A percentile compares a stretch with the other conserved stretches of the same genome.
Conservation (phyloP, 2,329 filamentous ascomycete genomes). For the Microcyclosporella mali region DNA sequence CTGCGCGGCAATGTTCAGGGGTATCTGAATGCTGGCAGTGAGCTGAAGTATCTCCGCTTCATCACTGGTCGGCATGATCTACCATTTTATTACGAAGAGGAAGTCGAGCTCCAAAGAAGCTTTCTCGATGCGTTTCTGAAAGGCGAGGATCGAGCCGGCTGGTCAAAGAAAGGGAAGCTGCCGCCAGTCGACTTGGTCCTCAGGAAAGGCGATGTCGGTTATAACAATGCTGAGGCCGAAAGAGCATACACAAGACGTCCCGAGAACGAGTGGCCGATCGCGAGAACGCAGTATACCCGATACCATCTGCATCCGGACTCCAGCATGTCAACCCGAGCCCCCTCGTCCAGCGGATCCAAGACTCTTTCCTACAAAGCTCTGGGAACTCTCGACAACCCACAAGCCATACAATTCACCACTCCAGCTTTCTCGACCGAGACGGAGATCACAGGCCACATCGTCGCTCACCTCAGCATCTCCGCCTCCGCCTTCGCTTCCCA, state of each 20-base stretch:
- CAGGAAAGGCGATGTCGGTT: constrained; percentile 60
- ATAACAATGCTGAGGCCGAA: constrained; percentile 58
- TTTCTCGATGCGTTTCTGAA: constrained; percentile 69
- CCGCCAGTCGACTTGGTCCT: constrained; percentile 56
- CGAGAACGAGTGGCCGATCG: constrained; percentile 62
- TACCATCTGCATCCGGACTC: constrained; percentile 52
- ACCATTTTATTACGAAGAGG: constrained; percentile 65
- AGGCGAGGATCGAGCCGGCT: constrained; percentile 57
- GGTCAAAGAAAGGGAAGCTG: constrained; percentile 52
- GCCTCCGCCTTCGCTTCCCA: constrained; percentile 11
- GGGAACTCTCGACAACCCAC: constrained; percentile 47
- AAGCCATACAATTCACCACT: constrained; percentile 54
- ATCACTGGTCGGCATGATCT: constrained; percentile 66
- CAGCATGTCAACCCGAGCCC: constrained; percentile 28
- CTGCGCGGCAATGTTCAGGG: constrained; percentile 64
- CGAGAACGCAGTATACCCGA: constrained; percentile 57
- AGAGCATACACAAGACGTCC: constrained; percentile 49
- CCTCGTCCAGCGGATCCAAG: constrained; percentile 12
- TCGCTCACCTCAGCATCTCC: constrained; percentile 60
- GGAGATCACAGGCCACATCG: constrained; percentile 63
- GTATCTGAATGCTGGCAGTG: constrained; percentile 56
- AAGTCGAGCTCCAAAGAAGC: constrained; percentile 60
- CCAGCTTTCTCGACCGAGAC: constrained; percentile 55
- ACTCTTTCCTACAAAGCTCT: constrained; percentile 52
- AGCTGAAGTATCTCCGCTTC: constrained; percentile 63